These are phyloP conservation scores for Stachybotrys echinatus DNA, from an alignment of 2,329 filamentous ascomycete species.

Conservation along the genomic window DNA sequence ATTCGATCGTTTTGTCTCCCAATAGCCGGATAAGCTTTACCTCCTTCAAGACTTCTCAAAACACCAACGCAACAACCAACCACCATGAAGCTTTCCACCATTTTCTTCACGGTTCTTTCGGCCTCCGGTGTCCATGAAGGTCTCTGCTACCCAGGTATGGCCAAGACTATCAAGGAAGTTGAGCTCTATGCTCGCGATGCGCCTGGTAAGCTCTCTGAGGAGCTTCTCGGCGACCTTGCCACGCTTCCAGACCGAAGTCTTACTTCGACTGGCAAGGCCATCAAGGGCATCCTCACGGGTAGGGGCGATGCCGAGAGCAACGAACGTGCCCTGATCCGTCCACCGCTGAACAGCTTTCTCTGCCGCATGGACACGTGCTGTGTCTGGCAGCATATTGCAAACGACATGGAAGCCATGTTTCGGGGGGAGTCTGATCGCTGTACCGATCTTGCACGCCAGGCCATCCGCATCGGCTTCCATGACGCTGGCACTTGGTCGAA, in stretches of 20 bases:
- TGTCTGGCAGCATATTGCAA: slow-evolving; percentile 37
- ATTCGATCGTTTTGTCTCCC: background rate
- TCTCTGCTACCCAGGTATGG: slow-evolving; percentile 15
- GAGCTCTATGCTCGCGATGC: slow-evolving; percentile 8
- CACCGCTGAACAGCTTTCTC: slow-evolving; percentile 12
- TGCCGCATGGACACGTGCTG: slow-evolving; percentile 37
- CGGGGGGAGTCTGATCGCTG: slow-evolving; percentile 31
- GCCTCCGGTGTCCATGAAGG: slow-evolving; percentile 11
- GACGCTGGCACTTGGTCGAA: slow-evolving; percentile 40
- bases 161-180: slow-evolving; percentile 14
- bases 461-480: slow-evolving; percentile 43
- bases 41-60: background rate
- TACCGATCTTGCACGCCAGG: slow-evolving; percentile 35
- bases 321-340: slow-evolving; percentile 16
- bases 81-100: slow-evolving; percentile 19
- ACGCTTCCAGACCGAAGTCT: slow-evolving; percentile 22
- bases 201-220: slow-evolving; percentile 10
- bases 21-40: background rate
- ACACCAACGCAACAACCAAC: background rate
- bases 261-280: slow-evolving; percentile 25
- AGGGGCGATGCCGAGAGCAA: slow-evolving; percentile 19
- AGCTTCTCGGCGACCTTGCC: slow-evolving; percentile 34
- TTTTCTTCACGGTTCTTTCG: slow-evolving; percentile 13
- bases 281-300: slow-evolving; percentile 31
- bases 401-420: slow-evolving; percentile 31